Evolutionary conservation across 306 rosid genomes (phyloP).

Genomic region (Quercus dentata): DNA sequence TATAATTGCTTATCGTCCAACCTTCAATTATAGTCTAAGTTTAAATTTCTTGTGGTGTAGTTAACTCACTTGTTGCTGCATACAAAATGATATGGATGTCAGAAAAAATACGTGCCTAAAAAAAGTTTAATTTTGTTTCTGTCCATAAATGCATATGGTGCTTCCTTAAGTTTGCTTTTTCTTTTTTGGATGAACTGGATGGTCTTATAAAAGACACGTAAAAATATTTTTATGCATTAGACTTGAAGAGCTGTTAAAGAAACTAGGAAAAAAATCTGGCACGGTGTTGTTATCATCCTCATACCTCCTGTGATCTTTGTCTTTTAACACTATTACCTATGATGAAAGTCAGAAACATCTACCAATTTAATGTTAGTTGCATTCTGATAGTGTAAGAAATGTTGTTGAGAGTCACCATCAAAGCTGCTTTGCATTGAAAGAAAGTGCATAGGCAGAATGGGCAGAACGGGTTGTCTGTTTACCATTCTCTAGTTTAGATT

Average conservation of each 20-base stretch:
- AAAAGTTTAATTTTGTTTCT: conserved; percentile 13
- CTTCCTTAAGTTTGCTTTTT: conserved; percentile 9
- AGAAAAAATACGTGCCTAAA: conserved; percentile 10
- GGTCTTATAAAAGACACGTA: background rate
- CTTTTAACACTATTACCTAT: conserved; percentile 18
- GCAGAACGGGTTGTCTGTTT: background rate
- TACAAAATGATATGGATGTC: conserved; percentile 8
- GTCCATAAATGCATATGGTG: conserved; percentile 17
- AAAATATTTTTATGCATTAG: conserved; percentile 2
- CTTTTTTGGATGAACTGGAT: conserved; percentile 12
- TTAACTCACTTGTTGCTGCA: conserved; percentile 20
- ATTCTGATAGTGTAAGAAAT: conserved; percentile 17
- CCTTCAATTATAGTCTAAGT: conserved; percentile 19
- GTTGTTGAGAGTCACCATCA: conserved; percentile 27
- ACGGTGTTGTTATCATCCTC: conserved; percentile 20
- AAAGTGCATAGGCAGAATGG: background rate
- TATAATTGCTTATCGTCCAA: background rate
- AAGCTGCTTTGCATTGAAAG: background rate
- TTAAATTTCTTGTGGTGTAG: conserved; percentile 8
- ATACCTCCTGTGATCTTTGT: conserved; percentile 33
- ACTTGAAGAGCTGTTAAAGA: conserved; percentile 6
- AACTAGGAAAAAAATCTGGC: conserved; percentile 7
- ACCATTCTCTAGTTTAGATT: background rate
- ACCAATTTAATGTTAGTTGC: conserved; percentile 15
- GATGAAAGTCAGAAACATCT: conserved; percentile 22